A percentile compares a stretch with the other conserved stretches of the same genome.
Conservation (phyloP, 345 rosid species). For the Trapa bicornis region DNA sequence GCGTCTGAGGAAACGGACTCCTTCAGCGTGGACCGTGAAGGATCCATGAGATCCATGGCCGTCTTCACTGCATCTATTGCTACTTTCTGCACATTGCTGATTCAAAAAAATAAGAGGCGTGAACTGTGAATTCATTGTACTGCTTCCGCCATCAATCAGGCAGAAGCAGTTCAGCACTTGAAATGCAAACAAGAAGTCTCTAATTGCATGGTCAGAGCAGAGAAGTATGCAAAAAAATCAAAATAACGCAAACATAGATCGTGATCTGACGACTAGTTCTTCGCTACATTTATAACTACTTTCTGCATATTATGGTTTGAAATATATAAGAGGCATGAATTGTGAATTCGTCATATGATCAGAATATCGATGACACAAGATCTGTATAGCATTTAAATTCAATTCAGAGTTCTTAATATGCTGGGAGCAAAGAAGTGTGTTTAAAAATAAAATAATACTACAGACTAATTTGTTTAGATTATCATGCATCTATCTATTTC, state of each 20-base stretch:
- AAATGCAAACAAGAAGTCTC: too few species aligned
- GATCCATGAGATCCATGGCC: slow-evolving; percentile 28
- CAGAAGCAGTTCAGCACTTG: neutral
- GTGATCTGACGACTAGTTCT: too few species aligned
- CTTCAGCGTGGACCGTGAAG: slow-evolving; percentile 39
- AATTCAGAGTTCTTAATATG: too few species aligned
- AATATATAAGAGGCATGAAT: too few species aligned
- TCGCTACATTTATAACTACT: too few species aligned
- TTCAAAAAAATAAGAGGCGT: neutral
- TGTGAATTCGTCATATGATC: too few species aligned
- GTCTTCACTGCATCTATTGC: slow-evolving; percentile 19
- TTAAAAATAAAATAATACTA: neutral
- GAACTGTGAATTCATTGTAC: too few species aligned
- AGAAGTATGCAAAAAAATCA: neutral
- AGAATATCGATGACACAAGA: too few species aligned
- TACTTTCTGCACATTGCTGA: slow-evolving; percentile 15
- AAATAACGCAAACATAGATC: too few species aligned
- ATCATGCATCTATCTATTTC: neutral
- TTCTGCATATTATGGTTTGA: too few species aligned
- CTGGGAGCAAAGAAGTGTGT: neutral
- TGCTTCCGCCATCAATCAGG: neutral
- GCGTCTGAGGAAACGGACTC: slow-evolving; percentile 19
- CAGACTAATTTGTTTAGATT: neutral
- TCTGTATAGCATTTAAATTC: too few species aligned
- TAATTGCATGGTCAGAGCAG: neutral